Base-by-base conservation (phyloP, 2,329 filamentous ascomycete genomes). In the Eurotiales sp. region DNA sequence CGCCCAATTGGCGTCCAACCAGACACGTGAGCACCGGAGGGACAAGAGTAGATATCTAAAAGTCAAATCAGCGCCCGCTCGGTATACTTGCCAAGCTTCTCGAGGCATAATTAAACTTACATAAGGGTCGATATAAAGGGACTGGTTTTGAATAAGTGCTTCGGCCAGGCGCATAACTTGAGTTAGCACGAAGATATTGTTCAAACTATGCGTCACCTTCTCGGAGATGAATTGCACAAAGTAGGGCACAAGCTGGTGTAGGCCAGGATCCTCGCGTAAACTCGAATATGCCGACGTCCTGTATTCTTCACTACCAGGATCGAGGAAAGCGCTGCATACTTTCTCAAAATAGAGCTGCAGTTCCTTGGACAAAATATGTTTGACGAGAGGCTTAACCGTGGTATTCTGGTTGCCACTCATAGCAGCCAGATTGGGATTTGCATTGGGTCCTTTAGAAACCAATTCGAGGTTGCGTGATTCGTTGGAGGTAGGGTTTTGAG, bases 271-370 rank as follows among this genome's bases (percentile, higher is more conserved):
- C 52, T 90, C 87, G 45, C 86, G 81, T 21, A 99, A 82, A 22
- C 89, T 95, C 47, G 88, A 86, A 29, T 96, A 80, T 0, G 90
- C 93, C 0, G 93, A 90, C 45, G 87, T 83, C 48, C 92, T 86
- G 65, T 95, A 85, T 56, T 95, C 87, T 57, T 95, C 90, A 12
- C 88, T 89, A 46, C 84, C 85, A 59, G 95, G 89, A 68, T 97
- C 90, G 54, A 96, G 80, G 42, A 99, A 81, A 10, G 93, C 92
- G 46, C 82, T 82, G 68, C 90, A 91, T 53, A 97, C 90, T 70
- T 95, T 96, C 66, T 96, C 90, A 65, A 97, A 99, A 75, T 96
- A 96, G 29, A 97, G 82, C 56, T 95, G 90, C 19, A 97, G 83
- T 72, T 99, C 93, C 72, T 96, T 95, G 58, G 90, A 95, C 40